Evolutionary conservation across 176 grass and related monocot species (phyloP), one percentile per base, ranked within the genome.

Genomic region (Zoysia pacifica): DNA sequence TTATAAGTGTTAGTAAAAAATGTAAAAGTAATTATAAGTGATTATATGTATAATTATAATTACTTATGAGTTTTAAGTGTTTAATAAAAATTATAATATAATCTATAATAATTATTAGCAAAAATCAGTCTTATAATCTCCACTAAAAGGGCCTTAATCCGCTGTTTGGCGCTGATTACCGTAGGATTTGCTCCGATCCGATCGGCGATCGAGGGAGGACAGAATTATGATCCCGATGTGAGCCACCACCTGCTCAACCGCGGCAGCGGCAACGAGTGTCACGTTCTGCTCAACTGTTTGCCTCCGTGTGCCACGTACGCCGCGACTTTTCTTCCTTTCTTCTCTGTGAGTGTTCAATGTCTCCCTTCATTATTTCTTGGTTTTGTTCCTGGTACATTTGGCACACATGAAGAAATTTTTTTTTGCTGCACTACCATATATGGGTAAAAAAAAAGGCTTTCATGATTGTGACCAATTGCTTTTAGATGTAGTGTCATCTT

Each of bases 141-240:
- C 28, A 28, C 28, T 28, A 0, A 28, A 0, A 28, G 28, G 28
- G 28, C 28, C 0, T 28, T 28, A 63, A 44, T 73, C 7, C 9
- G 28, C 5, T 55, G 16, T 61, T 61, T 11, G 9, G 55, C 37
- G 44, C 70, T 62, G 42, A 4, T 67, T 72, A 68, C 12, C 53
- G 11, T 48, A 2, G 42, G 18, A 62, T 43, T 51, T 64, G 82
- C 60, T 68, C 40, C 52, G 74, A 51, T 70, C 59, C 50, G 16
- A 63, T 68, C 60, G 9, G 83, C 39, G 68, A 48, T 28, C 60
- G 45, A 65, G 58, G 72, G 36, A 39, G 41, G 52, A 36, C 75
- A 73, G 40, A 58, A 59, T 73, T 55, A 79, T 79, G 83, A 85
- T 73, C 75, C 83, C 75, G 75, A 79, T 65, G 75, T 72, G 48